These are phyloP conservation scores for Zymoseptoria brevis DNA, from an alignment of 2,329 filamentous ascomycete species.

Conservation along the genomic window DNA sequence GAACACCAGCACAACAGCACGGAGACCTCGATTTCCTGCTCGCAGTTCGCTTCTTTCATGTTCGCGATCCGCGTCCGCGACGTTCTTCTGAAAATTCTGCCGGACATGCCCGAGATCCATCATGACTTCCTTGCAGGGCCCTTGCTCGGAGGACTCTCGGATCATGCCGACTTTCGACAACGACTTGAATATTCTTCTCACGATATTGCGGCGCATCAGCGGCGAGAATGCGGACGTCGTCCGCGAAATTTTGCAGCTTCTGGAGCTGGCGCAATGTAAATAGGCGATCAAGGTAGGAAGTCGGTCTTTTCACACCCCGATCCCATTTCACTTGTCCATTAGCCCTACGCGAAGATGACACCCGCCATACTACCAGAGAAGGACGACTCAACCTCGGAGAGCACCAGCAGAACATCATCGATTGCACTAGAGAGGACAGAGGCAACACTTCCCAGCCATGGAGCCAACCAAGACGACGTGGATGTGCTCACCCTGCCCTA, in stretches of 20 bases:
- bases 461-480: background rate
- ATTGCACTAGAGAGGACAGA: slow-evolving; percentile 4
- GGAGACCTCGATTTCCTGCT: background rate
- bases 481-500: slow-evolving; percentile 19
- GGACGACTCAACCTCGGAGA: background rate
- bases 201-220: background rate
- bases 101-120: background rate
- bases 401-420: background rate
- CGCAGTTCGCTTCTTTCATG: too few species aligned
- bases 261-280: background rate
- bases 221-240: background rate
- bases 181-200: background rate
- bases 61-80: too few species aligned
- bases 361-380: slow-evolving; percentile 3
- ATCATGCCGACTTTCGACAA: background rate
- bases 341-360: background rate
- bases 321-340: background rate
- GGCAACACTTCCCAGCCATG: background rate
- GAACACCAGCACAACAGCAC: background rate
- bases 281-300: background rate
- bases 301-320: background rate
- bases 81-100: too few species aligned
- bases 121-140: background rate
- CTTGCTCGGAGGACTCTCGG: background rate
- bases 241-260: background rate